phyloP scores from a whole-genome alignment of 306 rosid species.

The Dryas drummondii region DNA sequence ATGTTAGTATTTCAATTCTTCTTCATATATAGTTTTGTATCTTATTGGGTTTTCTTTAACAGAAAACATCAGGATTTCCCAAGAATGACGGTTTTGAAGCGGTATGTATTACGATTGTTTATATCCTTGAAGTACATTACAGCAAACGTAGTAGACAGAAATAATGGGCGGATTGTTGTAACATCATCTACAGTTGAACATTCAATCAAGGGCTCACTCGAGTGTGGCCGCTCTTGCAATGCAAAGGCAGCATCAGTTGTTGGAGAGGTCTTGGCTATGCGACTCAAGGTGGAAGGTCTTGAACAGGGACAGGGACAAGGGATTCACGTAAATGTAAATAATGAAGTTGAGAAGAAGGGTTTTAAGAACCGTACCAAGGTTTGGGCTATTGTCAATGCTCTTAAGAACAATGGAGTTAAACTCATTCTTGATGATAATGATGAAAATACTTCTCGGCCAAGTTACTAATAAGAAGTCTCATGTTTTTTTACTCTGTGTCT shows the following conservation, averaged over 20 bases:
- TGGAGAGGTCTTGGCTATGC: slow-evolving; percentile 85
- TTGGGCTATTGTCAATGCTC: slow-evolving; percentile 84
- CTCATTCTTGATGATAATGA: slow-evolving; percentile 59
- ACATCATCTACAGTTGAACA: slow-evolving; percentile 77
- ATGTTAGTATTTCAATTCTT: background rate
- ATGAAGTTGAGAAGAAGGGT: slow-evolving; percentile 85
- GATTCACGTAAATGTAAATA: slow-evolving; percentile 64
- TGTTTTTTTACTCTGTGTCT: background rate
- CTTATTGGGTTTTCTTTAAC: slow-evolving; percentile 3
- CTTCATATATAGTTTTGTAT: slow-evolving; percentile 7
- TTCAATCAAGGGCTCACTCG: slow-evolving; percentile 69
- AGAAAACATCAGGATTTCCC: slow-evolving; percentile 22
- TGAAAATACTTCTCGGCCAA: slow-evolving; percentile 34
- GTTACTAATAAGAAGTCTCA: slow-evolving; percentile 8
- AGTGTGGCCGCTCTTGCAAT: slow-evolving; percentile 81
- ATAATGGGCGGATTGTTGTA: slow-evolving; percentile 71
- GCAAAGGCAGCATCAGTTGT: slow-evolving; percentile 86
- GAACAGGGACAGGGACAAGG: slow-evolving; percentile 80
- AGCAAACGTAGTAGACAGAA: slow-evolving; percentile 84
- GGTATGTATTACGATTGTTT: slow-evolving; percentile 81
- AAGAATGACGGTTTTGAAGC: slow-evolving; percentile 68
- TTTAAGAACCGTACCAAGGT: slow-evolving; percentile 75
- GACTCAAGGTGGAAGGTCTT: slow-evolving; percentile 85
- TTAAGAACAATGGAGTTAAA: slow-evolving; percentile 65
- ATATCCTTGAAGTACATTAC: slow-evolving; percentile 82